These are phyloP conservation scores for Fraxinus cuspidata DNA, from an alignment of 257 asterid genomes.

Conservation along the genomic window DNA sequence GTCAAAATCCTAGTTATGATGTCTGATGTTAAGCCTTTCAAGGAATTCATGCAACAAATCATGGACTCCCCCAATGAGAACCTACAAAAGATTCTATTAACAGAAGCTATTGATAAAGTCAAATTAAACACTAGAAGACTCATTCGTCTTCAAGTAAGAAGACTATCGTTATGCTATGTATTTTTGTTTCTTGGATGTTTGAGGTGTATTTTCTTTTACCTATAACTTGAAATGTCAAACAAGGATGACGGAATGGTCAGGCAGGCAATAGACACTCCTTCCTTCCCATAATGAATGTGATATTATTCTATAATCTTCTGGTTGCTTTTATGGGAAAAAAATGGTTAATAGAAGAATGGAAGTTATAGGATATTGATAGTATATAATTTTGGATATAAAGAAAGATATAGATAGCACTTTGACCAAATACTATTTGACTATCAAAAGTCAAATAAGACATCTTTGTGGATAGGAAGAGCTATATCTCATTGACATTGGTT, in stretches of 20 bases:
- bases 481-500: background rate
- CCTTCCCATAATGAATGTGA: background rate
- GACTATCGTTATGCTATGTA: background rate
- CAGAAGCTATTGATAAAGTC: constrained; percentile 65
- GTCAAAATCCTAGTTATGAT: constrained; percentile 22
- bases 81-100: constrained; percentile 38
- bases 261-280: background rate
- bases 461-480: background rate
- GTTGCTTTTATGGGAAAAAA: background rate
- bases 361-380: background rate
- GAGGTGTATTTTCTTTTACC: background rate
- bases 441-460: background rate
- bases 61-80: constrained; percentile 37
- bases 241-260: background rate
- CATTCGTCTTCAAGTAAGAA: constrained; percentile 84
- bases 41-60: constrained; percentile 35
- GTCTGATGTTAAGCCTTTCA: constrained; percentile 30
- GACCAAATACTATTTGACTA: background rate
- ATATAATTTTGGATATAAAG: background rate
- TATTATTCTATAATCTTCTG: background rate
- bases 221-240: background rate
- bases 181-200: background rate
- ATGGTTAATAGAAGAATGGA: background rate
- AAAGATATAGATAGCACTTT: background rate
- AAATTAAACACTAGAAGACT: constrained; percentile 86